phyloP scores from a whole-genome alignment of 2,329 filamentous ascomycete species.

The Aureobasidium subglaciale region DNA sequence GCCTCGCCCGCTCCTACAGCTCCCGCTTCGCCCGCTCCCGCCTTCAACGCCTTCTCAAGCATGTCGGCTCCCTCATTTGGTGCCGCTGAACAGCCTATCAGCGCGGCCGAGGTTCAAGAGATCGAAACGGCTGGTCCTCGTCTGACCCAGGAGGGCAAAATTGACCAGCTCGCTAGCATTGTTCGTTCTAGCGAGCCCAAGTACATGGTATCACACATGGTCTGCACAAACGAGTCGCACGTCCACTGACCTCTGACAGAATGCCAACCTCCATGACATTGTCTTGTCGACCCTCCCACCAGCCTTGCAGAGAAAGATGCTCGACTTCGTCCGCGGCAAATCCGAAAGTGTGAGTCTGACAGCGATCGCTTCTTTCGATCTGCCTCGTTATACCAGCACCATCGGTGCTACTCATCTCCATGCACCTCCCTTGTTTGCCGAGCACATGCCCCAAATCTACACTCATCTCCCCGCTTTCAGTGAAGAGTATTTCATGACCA shows the following conservation, averaged over 20 bases:
- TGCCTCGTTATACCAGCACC: background rate
- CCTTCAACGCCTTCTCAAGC: background rate
- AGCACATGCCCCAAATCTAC: slow-evolving; percentile 5
- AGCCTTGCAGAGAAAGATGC: slow-evolving; percentile 15
- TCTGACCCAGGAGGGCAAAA: slow-evolving; percentile 12
- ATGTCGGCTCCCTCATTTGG: slow-evolving; percentile 1
- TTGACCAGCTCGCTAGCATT: slow-evolving; percentile 11
- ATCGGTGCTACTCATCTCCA: background rate
- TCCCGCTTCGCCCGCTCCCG: background rate
- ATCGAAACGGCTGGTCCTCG: slow-evolving; percentile 14
- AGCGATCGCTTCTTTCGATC: background rate
- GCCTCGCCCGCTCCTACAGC: background rate
- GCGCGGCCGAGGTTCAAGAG: slow-evolving; percentile 16
- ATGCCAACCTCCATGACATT: slow-evolving; percentile 3
- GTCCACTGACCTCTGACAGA: background rate
- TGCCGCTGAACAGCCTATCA: background rate
- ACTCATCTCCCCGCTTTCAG: background rate
- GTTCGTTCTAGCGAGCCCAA: slow-evolving; percentile 16
- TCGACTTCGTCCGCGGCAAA: slow-evolving; percentile 15
- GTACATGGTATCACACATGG: slow-evolving; percentile 4
- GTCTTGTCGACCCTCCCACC: background rate
- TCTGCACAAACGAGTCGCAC: background rate
- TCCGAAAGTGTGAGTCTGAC: slow-evolving; percentile 1
- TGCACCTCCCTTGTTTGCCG: background rate
- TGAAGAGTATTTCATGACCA: background rate